These are phyloP conservation scores for Pyricularia grisea DNA, from an alignment of 2,329 filamentous ascomycete species.

Conservation along the genomic window DNA sequence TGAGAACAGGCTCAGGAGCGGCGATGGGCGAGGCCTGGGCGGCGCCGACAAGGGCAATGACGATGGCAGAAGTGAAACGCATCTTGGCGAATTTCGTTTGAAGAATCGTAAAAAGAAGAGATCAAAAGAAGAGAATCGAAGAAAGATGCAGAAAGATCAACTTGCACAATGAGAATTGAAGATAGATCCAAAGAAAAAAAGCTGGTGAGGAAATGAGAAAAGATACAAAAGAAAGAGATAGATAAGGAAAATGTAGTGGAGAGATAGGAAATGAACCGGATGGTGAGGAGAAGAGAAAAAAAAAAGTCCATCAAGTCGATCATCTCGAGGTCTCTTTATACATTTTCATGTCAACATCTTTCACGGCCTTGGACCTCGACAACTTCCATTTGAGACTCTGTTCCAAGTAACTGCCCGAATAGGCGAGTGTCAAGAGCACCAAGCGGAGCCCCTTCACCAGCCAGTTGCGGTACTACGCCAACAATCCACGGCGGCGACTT, in stretches of 20 bases:
- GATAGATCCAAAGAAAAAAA: not conserved
- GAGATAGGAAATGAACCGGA: not conserved
- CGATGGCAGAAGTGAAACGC: not conserved
- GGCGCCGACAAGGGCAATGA: not conserved
- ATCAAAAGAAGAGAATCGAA: not conserved
- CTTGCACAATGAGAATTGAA: not conserved
- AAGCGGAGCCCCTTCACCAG: not conserved
- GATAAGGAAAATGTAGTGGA: not conserved
- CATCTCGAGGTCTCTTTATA: not conserved
- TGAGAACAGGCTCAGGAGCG: not conserved
- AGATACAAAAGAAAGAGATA: not conserved
- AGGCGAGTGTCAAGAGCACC: not conserved
- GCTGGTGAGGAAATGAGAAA: not conserved
- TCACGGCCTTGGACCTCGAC: not conserved
- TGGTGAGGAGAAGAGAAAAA: slow-evolving; percentile 1
- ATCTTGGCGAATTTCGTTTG: not conserved
- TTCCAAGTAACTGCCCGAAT: no score
- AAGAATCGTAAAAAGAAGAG: not conserved
- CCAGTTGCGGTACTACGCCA: not conserved
- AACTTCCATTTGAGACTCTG: not conserved
- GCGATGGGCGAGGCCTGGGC: not conserved
- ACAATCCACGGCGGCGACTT: not conserved
- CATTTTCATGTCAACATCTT: not conserved
- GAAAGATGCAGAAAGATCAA: not conserved
- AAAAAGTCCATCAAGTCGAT: not conserved